Conservation (phyloP, 2,329 filamentous ascomycete species). For the Exophiala viscosa region DNA sequence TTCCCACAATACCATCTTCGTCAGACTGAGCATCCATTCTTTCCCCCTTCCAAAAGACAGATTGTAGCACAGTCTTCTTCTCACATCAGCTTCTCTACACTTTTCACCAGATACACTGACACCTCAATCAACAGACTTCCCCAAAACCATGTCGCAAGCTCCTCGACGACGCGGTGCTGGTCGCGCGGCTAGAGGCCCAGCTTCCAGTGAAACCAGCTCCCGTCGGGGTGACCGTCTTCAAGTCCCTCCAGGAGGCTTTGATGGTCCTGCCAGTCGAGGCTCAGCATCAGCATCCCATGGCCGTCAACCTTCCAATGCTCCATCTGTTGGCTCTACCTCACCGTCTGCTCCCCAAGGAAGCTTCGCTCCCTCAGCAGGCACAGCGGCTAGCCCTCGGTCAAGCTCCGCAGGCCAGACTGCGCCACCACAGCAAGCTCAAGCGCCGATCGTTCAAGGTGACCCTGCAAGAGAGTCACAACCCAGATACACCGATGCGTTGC, state of each 20-base stretch:
- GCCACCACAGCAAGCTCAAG: slow-evolving; percentile 4
- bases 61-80: background rate
- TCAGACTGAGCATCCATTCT: no score
- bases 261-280: slow-evolving; percentile 29
- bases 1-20: no score
- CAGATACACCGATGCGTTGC: slow-evolving; percentile 24
- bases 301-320: slow-evolving; percentile 14
- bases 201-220: slow-evolving; percentile 29
- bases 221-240: slow-evolving; percentile 19
- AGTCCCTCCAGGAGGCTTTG: slow-evolving; percentile 20
- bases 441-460: slow-evolving; percentile 13
- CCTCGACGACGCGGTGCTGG: slow-evolving; percentile 25
- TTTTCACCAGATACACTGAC: slow-evolving; percentile 6
- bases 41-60: no score
- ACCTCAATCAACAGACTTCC: background rate
- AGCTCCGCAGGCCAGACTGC: slow-evolving; percentile 11
- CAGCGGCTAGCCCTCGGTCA: slow-evolving; percentile 7
- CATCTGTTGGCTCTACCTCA: slow-evolving; percentile 12
- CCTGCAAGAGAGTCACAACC: slow-evolving; percentile 23
- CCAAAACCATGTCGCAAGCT: slow-evolving; percentile 25
- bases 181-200: slow-evolving; percentile 27
- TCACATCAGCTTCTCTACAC: background rate
- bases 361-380: slow-evolving; percentile 5
- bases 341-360: slow-evolving; percentile 11
- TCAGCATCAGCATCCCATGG: slow-evolving; percentile 22